Evolutionary conservation across 164 flowering plant species (phyloP).

Genomic region (Hamamelis virginiana): DNA sequence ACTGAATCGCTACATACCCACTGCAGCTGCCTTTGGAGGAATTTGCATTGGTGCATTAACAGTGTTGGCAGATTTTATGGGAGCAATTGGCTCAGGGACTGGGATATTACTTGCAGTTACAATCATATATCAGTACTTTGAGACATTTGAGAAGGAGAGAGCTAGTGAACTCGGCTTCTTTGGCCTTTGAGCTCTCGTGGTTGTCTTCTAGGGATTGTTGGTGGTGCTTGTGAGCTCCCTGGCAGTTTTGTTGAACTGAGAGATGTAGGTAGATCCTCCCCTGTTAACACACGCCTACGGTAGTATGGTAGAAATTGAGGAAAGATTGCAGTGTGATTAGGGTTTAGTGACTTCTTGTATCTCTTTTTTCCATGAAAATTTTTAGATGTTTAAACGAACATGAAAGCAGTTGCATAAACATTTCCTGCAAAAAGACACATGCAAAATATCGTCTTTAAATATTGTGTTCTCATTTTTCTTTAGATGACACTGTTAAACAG

Average conservation of each 20-base stretch:
- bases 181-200: constrained; percentile 25
- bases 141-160: constrained; percentile 68
- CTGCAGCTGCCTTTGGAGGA: constrained; percentile 74
- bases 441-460: too few relatives aligned
- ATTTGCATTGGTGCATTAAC: constrained; percentile 71
- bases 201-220: not conserved
- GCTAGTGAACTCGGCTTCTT: constrained; percentile 64
- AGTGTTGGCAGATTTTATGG: constrained; percentile 72
- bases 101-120: constrained; percentile 68
- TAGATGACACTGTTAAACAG: too few relatives aligned
- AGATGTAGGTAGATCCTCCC: constrained; percentile 12
- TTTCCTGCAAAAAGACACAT: not conserved
- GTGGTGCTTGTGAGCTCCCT: constrained; percentile 3
- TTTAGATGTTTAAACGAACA: not conserved
- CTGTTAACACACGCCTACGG: not conserved
- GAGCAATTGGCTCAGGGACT: constrained; percentile 70
- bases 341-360: not conserved
- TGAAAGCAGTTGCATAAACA: not conserved
- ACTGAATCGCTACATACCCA: constrained; percentile 65
- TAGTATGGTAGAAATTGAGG: not conserved
- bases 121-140: constrained; percentile 63
- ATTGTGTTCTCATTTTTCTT: too few relatives aligned
- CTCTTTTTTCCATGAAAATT: not conserved
- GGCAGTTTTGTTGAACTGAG: constrained; percentile 17
- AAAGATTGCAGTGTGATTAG: not conserved